Evolutionary conservation across 139 green algal species (phyloP), one percentile per base, ranked within the genome.

Genomic region (Prasinococcaceae sp.): DNA sequence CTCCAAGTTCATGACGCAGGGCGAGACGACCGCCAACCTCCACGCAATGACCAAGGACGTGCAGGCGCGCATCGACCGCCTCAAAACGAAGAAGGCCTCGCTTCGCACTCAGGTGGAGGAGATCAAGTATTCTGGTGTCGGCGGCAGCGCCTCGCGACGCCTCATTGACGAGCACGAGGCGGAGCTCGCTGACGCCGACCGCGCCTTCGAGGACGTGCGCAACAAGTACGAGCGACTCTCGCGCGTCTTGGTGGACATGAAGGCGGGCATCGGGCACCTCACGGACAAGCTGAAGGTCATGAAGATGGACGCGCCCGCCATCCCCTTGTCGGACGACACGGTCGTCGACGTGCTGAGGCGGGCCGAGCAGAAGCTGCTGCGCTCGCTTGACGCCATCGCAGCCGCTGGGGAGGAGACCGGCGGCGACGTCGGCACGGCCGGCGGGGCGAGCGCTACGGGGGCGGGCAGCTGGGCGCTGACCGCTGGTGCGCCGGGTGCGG

Each of bases 1-100:
- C 30, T 16, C 41, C 6, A 70, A 70, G 47, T 63, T 70, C 61
- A 54, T 59, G 47, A 70, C 55, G 19, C 61, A 70, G 43, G 54
- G 60, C 33, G 61, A 70, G 9, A 70, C 61, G 22, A 52, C 41
- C 23, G 44, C 16, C 12, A 60, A 63, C 53, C 61, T 70, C 6
- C 53, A 58, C 55, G 55, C 60, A 30, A 37, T 70, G 20, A 58
- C 47, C 45, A 53, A 53, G 45, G 61, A 63, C 29, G 29, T 23
- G 25, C 61, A 70, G 55, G 28, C 23, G 28, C 26, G 23, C 20
- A 53, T 67, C 50, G 58, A 67, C 33, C 24, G 22, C 22, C 45
- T 70, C 16, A 38, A n/a, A n/a, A 60, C 32, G 45, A 66, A 54
- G 54, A 63, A 30, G 12, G 30, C 33, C 9, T 4, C 26, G 25